phyloP scores from a whole-genome alignment of 805 yeast species.

The Pachysolen tannophilus region DNA sequence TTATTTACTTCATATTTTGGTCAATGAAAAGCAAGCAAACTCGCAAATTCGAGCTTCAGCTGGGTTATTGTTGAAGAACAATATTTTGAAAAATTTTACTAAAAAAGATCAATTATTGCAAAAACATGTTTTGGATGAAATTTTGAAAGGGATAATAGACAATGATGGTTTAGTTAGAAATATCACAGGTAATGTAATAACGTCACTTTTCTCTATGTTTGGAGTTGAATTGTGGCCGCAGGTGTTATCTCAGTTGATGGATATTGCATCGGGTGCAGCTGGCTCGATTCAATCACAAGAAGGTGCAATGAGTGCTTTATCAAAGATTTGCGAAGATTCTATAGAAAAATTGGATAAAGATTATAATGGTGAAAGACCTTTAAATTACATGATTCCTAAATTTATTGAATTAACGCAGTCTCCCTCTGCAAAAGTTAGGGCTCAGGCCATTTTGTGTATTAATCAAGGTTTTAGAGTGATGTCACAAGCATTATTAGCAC shows the following conservation, averaged over 20 bases:
- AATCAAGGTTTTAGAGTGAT: conserved; percentile 68
- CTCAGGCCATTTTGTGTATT: conserved; percentile 61
- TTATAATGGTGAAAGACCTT: conserved; percentile 58
- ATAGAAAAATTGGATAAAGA: conserved; percentile 56
- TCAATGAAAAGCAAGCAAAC: conserved; percentile 39
- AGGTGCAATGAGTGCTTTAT: conserved; percentile 74
- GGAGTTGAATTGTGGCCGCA: conserved; percentile 73
- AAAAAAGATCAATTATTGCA: conserved; percentile 21
- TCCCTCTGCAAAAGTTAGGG: conserved; percentile 40
- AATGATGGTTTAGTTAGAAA: conserved; percentile 60
- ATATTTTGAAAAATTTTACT: conserved; percentile 36
- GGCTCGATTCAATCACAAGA: conserved; percentile 42
- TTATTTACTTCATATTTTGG: conserved; percentile 65
- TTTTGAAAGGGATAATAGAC: conserved; percentile 43
- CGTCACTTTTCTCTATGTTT: conserved; percentile 60
- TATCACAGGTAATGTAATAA: conserved; percentile 85
- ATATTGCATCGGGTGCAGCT: conserved; percentile 42
- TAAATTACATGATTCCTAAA: conserved; percentile 57
- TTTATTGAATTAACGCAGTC: conserved; percentile 45
- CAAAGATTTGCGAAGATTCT: conserved; percentile 88
- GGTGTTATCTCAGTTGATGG: conserved; percentile 59
- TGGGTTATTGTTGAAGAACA: conserved; percentile 78
- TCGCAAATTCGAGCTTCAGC: conserved; percentile 76
- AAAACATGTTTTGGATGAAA: conserved; percentile 25
- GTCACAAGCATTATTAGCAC: conserved; percentile 54